Evolutionary conservation across 257 asterid species (phyloP).

Genomic region (Gynochthodes officinalis): DNA sequence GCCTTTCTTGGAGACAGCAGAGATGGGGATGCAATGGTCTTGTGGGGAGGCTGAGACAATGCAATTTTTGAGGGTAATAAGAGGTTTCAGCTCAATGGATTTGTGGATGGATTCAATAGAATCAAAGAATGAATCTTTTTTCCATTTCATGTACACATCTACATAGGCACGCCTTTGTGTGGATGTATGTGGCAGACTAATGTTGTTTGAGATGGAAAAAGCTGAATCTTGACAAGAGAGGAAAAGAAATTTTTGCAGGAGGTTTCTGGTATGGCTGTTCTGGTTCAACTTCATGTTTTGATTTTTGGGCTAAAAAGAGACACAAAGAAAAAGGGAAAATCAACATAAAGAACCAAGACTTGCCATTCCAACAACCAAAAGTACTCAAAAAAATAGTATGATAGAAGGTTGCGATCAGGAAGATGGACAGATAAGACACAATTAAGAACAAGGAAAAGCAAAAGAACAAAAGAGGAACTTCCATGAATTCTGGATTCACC

Average conservation of each 20-base stretch:
- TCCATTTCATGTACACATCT: slow-evolving; percentile 87
- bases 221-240: slow-evolving; percentile 12
- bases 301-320: no score
- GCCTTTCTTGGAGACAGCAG: slow-evolving; percentile 65
- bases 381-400: no score
- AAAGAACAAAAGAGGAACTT: no score
- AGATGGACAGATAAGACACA: no score
- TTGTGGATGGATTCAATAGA: slow-evolving; percentile 74
- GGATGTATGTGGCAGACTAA: slow-evolving; percentile 22
- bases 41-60: slow-evolving; percentile 62
- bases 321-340: no score
- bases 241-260: slow-evolving; percentile 24
- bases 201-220: slow-evolving; percentile 2
- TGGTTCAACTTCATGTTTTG: slow-evolving; percentile 18
- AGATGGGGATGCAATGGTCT: slow-evolving; percentile 63
- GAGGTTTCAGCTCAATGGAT: slow-evolving; percentile 67
- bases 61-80: slow-evolving; percentile 62
- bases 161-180: slow-evolving; percentile 51
- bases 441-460: no score
- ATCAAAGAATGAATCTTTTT: slow-evolving; percentile 62
- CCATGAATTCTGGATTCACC: no score
- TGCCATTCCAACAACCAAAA: no score
- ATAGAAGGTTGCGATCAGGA: no score
- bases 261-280: slow-evolving; percentile 10
- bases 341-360: no score